Percentiles rank a stretch among this genome's conserved stretches.
Conservation (phyloP, 345 rosid genomes). For the Cardamine chenopodiifolia region DNA sequence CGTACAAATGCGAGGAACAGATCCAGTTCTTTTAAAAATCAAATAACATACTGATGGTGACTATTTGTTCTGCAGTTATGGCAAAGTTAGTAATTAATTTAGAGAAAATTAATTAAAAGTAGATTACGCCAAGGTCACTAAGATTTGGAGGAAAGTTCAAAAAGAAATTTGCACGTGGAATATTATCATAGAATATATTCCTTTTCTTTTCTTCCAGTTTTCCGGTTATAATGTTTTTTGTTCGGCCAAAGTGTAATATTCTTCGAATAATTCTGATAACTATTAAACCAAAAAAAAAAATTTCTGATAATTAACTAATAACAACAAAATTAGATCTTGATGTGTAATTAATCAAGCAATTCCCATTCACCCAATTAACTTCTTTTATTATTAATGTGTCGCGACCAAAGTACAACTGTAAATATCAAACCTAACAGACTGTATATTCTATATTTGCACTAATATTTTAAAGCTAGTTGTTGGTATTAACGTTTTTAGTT, state of each 20-base stretch:
- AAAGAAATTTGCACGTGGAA: conserved; percentile 23
- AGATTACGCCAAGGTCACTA: conserved; percentile 27
- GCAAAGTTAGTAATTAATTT: neutral
- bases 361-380: neutral
- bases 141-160: conserved; percentile 12
- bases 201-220: neutral
- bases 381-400: neutral
- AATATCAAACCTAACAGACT: neutral
- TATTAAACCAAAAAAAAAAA: too few relatives aligned
- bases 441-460: neutral
- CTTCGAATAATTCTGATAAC: conserved; percentile 12
- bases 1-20: neutral
- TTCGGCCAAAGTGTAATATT: conserved; percentile 1
- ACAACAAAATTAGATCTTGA: neutral
- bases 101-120: conserved; percentile 5
- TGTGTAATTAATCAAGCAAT: neutral
- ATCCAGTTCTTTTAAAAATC: neutral
- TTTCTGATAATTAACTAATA: neutral
- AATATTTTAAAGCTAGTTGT: neutral
- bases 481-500: neutral
- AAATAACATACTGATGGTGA: conserved; percentile 15
- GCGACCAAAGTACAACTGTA: neutral
- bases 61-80: neutral
- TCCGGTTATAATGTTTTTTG: neutral
- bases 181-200: conserved; percentile 20